Evolutionary conservation across 768 basidiomycete genomes (phyloP).

Genomic region (Mycena filopes): DNA sequence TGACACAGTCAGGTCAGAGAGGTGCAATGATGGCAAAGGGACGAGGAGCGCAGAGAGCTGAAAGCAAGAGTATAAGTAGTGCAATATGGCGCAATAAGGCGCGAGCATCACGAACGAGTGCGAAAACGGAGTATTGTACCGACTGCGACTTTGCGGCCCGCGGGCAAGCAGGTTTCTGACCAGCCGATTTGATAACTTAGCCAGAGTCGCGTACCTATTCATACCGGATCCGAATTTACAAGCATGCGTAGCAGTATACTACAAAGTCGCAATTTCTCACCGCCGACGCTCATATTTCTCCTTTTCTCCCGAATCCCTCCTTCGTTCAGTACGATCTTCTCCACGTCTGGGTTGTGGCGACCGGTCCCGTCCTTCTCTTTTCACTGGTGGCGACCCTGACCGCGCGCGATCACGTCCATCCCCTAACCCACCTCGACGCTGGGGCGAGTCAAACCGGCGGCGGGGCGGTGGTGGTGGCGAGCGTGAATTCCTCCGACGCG

Average conservation of each 20-base stretch:
- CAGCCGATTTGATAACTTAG: too few species aligned
- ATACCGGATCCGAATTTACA: neutral
- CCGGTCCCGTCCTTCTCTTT: conserved; percentile 29
- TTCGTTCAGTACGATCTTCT: neutral
- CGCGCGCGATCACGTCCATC: conserved; percentile 2
- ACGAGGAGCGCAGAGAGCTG: too few species aligned
- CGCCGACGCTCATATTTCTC: conserved; percentile 37
- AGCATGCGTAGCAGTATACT: neutral
- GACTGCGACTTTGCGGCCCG: too few species aligned
- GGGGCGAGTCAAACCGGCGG: conserved; percentile 15
- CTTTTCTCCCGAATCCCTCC: conserved; percentile 29
- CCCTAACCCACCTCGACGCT: conserved; percentile 2
- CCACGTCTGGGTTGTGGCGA: conserved; percentile 35
- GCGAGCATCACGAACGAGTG: too few species aligned
- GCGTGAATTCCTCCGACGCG: conserved; percentile 12
- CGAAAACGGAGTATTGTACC: too few species aligned
- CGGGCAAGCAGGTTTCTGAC: too few species aligned
- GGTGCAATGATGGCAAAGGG: too few species aligned
- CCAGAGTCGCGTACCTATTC: too few species aligned
- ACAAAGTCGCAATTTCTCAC: conserved; percentile 16
- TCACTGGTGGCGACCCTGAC: conserved; percentile 18
- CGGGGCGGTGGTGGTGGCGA: conserved; percentile 9
- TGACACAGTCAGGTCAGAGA: too few species aligned
- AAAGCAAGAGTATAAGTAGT: too few species aligned
- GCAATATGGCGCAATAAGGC: too few species aligned